Evolutionary conservation across 768 basidiomycete species (phyloP), one percentile per base, ranked within the genome.

Genomic region (Porphyrellus cyaneotinctus): DNA sequence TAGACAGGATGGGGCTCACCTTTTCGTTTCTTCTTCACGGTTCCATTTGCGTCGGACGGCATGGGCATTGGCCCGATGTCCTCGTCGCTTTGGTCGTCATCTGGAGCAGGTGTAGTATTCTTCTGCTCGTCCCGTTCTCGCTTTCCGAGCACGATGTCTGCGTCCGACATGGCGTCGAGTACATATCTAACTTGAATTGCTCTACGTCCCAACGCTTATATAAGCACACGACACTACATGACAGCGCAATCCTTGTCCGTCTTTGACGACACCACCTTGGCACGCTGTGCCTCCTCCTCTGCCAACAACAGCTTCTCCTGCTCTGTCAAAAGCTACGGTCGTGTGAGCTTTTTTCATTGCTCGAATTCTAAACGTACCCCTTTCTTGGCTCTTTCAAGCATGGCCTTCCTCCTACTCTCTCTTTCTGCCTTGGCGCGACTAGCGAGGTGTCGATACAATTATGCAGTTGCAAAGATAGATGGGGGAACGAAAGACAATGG

Each of bases 1-100:
- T 18, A 23, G 58, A 41, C 47, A 57, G 51, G 58, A 52, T 24
- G 33, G 22, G n/a, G 66, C 77, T 52, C 64, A 88, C 91, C 86
- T 81, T 89, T 94, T 52, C 90, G 81, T 66, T 90, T 91, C 76
- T 91, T 94, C 74, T 85, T 87, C 18, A 64, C 71, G 60, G 46
- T 59, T 58, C 58, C 68, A 52, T 59, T 73, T 58, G 53, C 71
- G 18, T 56, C 62, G 17, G 71, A 75, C 14, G 73, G 75, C 73
- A 90, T 73, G 11, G 93, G 92, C 91, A 94, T 93, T 8, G 91
- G 92, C 7, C 91, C 91, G 36, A 93, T 78, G 63, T 94, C 91
- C 61, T 87, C 85, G 58, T 83, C 83, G 22, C 82, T 82, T 32
- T 84, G 82, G 22, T 76, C 75, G 26, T 67, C 65, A 18, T 69